A percentile compares a stretch with the other conserved stretches of the same genome.
These are phyloP conservation scores for Leccinum glutinopallens DNA, from an alignment of 1,284 basidiomycete genomes.

Conservation along the genomic window DNA sequence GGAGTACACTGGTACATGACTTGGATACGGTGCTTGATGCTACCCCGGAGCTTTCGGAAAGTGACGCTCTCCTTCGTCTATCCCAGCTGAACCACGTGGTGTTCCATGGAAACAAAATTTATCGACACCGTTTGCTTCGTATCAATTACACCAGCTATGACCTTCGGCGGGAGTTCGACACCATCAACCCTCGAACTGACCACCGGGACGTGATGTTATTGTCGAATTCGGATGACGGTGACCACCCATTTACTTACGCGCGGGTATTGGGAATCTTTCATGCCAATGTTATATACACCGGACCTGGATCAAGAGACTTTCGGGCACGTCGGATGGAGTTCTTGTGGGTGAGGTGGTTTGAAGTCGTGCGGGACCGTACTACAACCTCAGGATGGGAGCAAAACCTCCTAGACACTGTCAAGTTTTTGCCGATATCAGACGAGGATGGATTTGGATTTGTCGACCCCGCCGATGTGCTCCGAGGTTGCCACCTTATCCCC, in stretches of 20 bases:
- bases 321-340: background rate
- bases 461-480: no score
- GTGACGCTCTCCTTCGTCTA: background rate
- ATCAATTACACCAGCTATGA: background rate
- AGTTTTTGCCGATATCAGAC: slow-evolving; percentile 9
- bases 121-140: background rate
- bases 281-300: background rate
- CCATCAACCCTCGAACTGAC: background rate
- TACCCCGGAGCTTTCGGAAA: background rate
- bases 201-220: background rate
- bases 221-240: background rate
- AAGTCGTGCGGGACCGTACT: background rate
- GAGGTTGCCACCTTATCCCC: no score
- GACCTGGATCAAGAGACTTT: background rate
- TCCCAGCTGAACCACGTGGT: background rate
- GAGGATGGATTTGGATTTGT: background rate
- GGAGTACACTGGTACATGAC: background rate
- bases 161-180: background rate
- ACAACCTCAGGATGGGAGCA: slow-evolving; percentile 2
- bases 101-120: background rate
- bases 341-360: background rate
- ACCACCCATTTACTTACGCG: background rate
- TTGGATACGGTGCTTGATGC: no score
- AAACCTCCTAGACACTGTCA: no score
- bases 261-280: background rate